Conservation (phyloP, 1,284 basidiomycete species). For the Microbotryomycetes sp. region DNA sequence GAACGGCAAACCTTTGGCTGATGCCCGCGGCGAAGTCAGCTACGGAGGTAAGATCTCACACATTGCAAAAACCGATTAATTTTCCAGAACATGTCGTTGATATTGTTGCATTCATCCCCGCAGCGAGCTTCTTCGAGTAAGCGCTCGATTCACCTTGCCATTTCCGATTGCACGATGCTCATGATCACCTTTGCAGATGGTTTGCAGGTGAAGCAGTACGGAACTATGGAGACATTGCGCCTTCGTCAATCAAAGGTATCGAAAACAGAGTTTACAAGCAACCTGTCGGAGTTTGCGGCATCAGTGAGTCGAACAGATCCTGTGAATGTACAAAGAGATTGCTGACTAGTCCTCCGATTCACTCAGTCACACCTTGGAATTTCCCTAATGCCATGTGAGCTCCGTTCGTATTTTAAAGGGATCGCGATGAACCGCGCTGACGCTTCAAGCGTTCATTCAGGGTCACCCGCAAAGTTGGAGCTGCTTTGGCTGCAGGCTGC, state of each 20-base stretch:
- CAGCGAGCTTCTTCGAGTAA: neutral
- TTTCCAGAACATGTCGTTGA: neutral
- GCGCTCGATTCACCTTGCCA: too few relatives aligned
- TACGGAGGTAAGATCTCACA: conserved; percentile 31
- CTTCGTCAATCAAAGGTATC: conserved; percentile 62
- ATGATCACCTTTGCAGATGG: conserved; percentile 8
- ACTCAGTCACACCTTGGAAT: conserved; percentile 7
- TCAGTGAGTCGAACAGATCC: conserved; percentile 5
- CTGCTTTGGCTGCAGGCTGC: conserved; percentile 80
- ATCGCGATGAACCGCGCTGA: neutral
- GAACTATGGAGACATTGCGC: conserved; percentile 62
- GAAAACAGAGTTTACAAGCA: conserved; percentile 88
- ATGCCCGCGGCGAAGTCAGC: conserved; percentile 53
- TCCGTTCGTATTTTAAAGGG: neutral
- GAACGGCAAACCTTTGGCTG: conserved; percentile 78
- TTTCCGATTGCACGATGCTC: too few relatives aligned
- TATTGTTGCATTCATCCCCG: neutral
- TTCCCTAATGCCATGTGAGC: conserved; percentile 40
- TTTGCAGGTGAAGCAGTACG: conserved; percentile 80
- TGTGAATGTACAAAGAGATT: too few relatives aligned
- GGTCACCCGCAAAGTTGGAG: conserved; percentile 82
- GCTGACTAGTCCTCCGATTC: too few relatives aligned
- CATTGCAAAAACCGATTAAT: neutral
- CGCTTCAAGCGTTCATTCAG: conserved; percentile 49
- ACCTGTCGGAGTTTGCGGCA: conserved; percentile 24